Evolutionary conservation across 78 protist species (phyloP).

Genomic region (Salpingoeca rosetta): DNA sequence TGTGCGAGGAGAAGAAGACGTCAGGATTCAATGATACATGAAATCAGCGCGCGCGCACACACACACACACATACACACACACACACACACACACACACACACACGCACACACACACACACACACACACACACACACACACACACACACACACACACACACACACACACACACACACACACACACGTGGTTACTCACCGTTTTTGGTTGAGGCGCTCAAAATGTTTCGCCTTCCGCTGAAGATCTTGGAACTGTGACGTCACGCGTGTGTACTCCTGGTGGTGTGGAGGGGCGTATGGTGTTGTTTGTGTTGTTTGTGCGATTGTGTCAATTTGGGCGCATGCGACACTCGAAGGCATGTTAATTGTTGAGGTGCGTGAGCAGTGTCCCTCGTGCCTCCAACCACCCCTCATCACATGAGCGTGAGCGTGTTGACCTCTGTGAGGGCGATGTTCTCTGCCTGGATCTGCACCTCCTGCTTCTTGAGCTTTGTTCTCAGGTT

Average conservation of each 20-base stretch:
- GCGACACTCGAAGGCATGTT: background rate
- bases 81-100: too few relatives aligned
- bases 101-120: too few relatives aligned
- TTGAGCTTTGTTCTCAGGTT: background rate
- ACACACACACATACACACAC: too few relatives aligned
- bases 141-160: too few relatives aligned
- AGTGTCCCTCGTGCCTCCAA: background rate
- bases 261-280: constrained; percentile 52
- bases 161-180: too few relatives aligned
- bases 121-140: too few relatives aligned
- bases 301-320: too few relatives aligned
- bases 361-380: background rate
- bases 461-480: constrained; percentile 2
- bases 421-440: background rate
- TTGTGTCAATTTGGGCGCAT: background rate
- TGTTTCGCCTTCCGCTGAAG: constrained; percentile 55
- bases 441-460: background rate
- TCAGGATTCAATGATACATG: too few relatives aligned
- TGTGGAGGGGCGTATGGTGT: constrained; percentile 17
- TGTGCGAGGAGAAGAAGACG: too few relatives aligned
- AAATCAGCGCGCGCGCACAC: too few relatives aligned
- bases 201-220: constrained; percentile 43
- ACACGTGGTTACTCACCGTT: too few relatives aligned
- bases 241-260: constrained; percentile 68
- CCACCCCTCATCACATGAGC: background rate